Evolutionary conservation across 495 filamentous ascomycete genomes (phyloP).

Genomic region (Articulospora tetracladia): DNA sequence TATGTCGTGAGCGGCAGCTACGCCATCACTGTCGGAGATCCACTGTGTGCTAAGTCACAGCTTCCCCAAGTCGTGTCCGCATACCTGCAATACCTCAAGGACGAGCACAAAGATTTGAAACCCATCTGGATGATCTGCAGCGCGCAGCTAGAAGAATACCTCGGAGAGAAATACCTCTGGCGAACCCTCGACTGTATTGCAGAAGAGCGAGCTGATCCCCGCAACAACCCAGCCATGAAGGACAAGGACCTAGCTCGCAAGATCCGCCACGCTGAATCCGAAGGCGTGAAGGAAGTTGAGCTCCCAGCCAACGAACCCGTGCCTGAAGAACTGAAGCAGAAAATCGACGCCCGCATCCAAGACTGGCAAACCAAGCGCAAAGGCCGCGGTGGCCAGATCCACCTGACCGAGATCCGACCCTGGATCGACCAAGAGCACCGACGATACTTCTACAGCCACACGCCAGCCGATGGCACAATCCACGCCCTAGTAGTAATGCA

Average conservation of each 20-base stretch:
- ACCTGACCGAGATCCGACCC: constrained; percentile 77
- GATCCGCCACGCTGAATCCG: constrained; percentile 71
- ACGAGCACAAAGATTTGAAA: constrained; percentile 59
- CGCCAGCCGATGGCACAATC: constrained; percentile 60
- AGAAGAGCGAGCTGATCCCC: constrained; percentile 72
- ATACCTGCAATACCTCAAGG: constrained; percentile 70
- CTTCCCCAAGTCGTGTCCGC: constrained; percentile 64
- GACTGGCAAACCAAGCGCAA: constrained; percentile 79
- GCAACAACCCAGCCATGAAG: constrained; percentile 23
- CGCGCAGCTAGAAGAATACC: constrained; percentile 62
- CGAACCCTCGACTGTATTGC: constrained; percentile 78
- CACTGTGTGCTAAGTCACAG: constrained; percentile 70
- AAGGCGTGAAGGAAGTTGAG: constrained; percentile 70
- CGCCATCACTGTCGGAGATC: constrained; percentile 76
- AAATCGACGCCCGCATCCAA: constrained; percentile 64
- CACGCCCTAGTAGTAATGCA: constrained; percentile 70
- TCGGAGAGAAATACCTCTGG: constrained; percentile 75
- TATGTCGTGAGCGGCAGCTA: constrained; percentile 70
- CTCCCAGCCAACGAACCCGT: constrained; percentile 56
- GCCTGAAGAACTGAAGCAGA: constrained; percentile 56
- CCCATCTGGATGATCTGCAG: constrained; percentile 80
- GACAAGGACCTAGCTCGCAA: constrained; percentile 58
- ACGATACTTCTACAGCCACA: constrained; percentile 71
- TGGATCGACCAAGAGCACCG: constrained; percentile 77
- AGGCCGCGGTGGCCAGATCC: constrained; percentile 64